Evolutionary conservation across 176 grass and related monocot genomes (phyloP).

Genomic region (Oryza punctata): DNA sequence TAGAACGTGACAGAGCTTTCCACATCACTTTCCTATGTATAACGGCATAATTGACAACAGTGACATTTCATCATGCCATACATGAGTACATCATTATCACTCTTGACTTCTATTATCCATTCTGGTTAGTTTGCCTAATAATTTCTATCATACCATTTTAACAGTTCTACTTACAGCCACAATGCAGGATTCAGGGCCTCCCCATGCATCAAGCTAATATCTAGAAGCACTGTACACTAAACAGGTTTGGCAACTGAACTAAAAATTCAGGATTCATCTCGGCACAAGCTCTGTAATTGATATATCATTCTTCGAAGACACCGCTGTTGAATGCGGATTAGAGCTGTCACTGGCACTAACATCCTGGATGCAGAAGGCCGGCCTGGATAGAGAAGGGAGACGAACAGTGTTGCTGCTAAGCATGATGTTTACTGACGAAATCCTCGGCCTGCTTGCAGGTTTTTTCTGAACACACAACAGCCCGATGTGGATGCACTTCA

Average conservation of each 20-base stretch:
- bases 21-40: not conserved
- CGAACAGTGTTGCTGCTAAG: slow-evolving; percentile 44
- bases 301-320: slow-evolving; percentile 38
- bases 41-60: not conserved
- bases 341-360: slow-evolving; percentile 3
- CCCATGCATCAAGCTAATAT: too few species aligned
- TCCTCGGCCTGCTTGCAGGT: slow-evolving; percentile 45
- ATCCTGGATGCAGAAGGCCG: slow-evolving; percentile 44
- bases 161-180: not conserved
- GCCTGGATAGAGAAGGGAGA: slow-evolving; percentile 39
- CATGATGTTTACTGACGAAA: slow-evolving; percentile 59
- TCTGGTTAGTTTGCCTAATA: slow-evolving; percentile 1
- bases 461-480: slow-evolving; percentile 64
- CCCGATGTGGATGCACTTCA: slow-evolving; percentile 53
- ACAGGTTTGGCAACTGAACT: not conserved
- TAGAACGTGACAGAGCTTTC: not conserved
- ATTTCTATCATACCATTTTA: not conserved
- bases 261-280: slow-evolving; percentile 10
- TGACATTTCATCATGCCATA: not conserved
- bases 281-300: slow-evolving; percentile 41
- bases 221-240: not conserved
- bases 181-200: not conserved
- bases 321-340: not conserved
- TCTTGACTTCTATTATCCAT: not conserved
- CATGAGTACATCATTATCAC: not conserved